Conservation (phyloP, 257 asterid genomes). For the Thymus mandschuricus region DNA sequence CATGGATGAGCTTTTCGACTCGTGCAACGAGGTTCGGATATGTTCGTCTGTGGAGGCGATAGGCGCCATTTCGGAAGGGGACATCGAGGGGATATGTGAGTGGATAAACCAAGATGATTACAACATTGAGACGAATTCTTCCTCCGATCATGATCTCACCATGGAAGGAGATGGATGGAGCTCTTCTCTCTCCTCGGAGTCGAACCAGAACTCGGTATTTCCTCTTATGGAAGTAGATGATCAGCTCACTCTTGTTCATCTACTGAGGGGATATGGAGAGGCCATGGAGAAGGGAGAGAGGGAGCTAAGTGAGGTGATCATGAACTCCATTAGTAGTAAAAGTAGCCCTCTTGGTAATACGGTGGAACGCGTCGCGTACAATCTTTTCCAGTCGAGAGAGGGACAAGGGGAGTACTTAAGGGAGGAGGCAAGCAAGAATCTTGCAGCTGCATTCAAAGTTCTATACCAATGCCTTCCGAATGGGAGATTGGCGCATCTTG, state of each 20-base stretch:
- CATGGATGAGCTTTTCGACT: constrained; percentile 41
- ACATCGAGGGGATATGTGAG: constrained; percentile 32
- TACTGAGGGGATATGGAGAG: constrained; percentile 63
- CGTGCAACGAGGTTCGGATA: constrained; percentile 35
- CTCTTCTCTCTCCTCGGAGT: constrained; percentile 43
- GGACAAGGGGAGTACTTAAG: constrained; percentile 45
- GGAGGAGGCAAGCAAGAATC: constrained; percentile 57
- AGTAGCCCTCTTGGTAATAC: constrained; percentile 54
- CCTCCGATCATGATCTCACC: constrained; percentile 33
- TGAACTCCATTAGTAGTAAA: constrained; percentile 45
- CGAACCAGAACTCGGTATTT: constrained; percentile 28
- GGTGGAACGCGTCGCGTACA: constrained; percentile 58
- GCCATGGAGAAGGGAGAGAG: constrained; percentile 56
- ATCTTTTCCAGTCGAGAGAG: constrained; percentile 48
- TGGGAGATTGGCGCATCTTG: constrained; percentile 63
- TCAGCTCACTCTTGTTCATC: constrained; percentile 48
- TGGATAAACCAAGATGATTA: constrained; percentile 51
- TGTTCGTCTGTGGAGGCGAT: constrained; percentile 34
- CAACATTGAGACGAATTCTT: constrained; percentile 17
- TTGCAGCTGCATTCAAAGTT: constrained; percentile 51
- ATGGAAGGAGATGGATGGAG: constrained; percentile 40
- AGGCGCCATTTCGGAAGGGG: constrained; percentile 21
- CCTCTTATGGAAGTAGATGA: constrained; percentile 42
- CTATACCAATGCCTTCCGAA: constrained; percentile 55
- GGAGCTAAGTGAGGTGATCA: constrained; percentile 54